Evolutionary conservation across 73 alveolate genomes (phyloP).

Genomic region (Paramecium octaurelia): DNA sequence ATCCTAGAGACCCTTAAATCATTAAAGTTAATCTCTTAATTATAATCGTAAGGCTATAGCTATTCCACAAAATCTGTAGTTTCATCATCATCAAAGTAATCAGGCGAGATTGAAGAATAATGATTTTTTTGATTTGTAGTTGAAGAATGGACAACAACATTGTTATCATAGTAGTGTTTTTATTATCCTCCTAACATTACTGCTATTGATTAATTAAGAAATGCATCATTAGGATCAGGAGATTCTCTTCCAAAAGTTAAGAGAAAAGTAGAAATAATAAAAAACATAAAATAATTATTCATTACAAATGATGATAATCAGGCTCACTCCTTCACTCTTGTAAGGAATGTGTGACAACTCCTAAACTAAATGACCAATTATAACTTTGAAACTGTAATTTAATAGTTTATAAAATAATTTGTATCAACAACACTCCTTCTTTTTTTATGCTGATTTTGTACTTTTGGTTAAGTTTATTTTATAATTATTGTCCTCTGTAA

Average conservation of each 20-base stretch:
- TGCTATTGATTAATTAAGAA: background rate
- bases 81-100: background rate
- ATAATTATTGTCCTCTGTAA: background rate
- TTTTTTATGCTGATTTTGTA: background rate
- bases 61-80: conserved; percentile 4
- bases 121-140: background rate
- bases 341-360: background rate
- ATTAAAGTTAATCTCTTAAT: background rate
- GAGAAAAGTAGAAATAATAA: background rate
- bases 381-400: background rate
- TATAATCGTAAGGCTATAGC: background rate
- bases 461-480: background rate
- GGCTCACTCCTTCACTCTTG: no score
- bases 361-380: background rate
- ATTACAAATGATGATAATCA: no score
- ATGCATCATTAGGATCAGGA: conserved; percentile 31
- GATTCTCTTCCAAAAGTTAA: background rate
- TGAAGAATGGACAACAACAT: background rate
- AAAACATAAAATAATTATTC: background rate
- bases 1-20: conserved; percentile 4
- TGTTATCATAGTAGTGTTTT: background rate
- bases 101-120: background rate
- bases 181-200: background rate
- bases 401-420: background rate
- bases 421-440: background rate